Evolutionary conservation across 108 stramenopile genomes (phyloP), one percentile per base, ranked within the genome.

Genomic region (Conticribra guillardii): DNA sequence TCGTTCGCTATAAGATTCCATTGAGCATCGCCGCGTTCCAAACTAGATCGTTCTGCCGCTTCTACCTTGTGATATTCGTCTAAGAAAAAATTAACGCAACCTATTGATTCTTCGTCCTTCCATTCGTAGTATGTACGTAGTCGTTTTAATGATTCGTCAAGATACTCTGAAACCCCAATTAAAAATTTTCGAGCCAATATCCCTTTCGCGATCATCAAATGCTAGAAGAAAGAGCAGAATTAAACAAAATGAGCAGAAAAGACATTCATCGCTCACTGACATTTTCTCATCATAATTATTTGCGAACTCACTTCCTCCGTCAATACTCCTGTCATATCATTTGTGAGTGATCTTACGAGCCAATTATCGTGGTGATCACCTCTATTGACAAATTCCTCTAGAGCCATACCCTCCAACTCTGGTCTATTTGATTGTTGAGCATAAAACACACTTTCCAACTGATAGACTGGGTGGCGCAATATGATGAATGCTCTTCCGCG

Each of bases 331-430:
- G 19, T 45, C 54, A 54, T 71, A 5, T 60, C 45, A 3, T 63
- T 63, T 15, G 68, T 47, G 32, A 82, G 62, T 18, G 70, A 66
- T 22, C 81, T 44, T 22, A 82, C 81, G 27, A 82, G 69, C 81
- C 81, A 82, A 66, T 82, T 82, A 45, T 74, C 68, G 29, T 18
- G 54, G 15, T 57, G 46, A 29, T 26, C 17, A 30, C 26, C 24
- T 26, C 56, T 58, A 23, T 58, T 33, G 5, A 69, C 54, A 28
- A 32, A 69, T 18, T 46, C 57, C 47, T 3, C 22, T 17, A 69
- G 15, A 14, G 9, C 44, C 3, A 23, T 32, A 2, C 2, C 56
- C 4, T 45, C 41, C 14, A 26, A n/a, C n/a, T n/a, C n/a, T n/a
- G n/a, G n/a, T n/a, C n/a, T n/a, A n/a, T n/a, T n/a, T n/a, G n/a